Evolutionary conservation across 768 basidiomycete genomes (phyloP), one percentile per base, ranked within the genome.

Genomic region (Baorangia bicolor): DNA sequence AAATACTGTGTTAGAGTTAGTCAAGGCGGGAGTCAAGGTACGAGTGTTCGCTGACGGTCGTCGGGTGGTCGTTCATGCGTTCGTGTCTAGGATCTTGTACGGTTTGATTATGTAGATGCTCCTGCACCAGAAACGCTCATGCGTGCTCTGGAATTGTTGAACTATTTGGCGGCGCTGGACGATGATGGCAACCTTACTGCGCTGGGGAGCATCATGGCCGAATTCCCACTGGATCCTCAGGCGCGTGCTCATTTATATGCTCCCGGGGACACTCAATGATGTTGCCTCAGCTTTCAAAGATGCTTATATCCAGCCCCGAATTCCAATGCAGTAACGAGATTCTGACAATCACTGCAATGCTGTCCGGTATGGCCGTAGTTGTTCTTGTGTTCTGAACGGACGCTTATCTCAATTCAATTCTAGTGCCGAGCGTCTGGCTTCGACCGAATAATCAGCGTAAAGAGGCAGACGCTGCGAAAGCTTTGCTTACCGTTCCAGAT

Each of bases 191-290:
- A 92, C 49, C 71, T 99, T 54, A 98, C 97, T 1, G 73, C 85
- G 0, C 75, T 98, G 9, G 97, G 97, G 5, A 77, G 74, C 35
- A 88, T 93, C 57, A 98, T 98, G 96, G 96, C 97, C 0, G 94
- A 98, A 63, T 98, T 98, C 78, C 97, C 96, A 13, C 81, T 99
- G n/a, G 97, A 98, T 71, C 97, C 96, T 38, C 95, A 95, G 79
- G 91, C 90, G 61, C 37, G 78, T 56, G 12, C 1, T 43, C 21
- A 1, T 40, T 31, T n/a, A 11, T 33, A 2, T 1, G 2, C 10
- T 23, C 14, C n/a, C 5, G 1, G n/a, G 41, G 3, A 28, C 1
- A 11, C 18, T 28, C 5, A 1, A 7, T 57, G 10, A 72, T 8
- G 4, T 28, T 21, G 5, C 2, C 5, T 16, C 34, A 71, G 86